These are phyloP conservation scores for Leptodontidium sp. DNA, from an alignment of 2,329 filamentous ascomycete genomes.

Conservation along the genomic window DNA sequence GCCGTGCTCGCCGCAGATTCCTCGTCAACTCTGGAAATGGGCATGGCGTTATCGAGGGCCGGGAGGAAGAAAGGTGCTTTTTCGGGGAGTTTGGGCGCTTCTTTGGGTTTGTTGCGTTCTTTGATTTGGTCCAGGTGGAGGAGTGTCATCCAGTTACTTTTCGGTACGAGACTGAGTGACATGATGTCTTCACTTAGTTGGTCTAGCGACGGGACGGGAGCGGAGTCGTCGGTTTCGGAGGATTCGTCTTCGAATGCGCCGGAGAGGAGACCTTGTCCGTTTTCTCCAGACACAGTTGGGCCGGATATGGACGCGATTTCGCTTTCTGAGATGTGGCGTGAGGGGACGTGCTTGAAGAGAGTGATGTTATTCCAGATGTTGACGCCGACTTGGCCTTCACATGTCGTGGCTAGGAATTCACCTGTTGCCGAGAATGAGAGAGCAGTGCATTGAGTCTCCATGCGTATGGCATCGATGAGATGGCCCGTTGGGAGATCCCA, in stretches of 20 bases:
- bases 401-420: conserved; percentile 91
- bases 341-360: conserved; percentile 88
- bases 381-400: conserved; percentile 84
- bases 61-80: conserved; percentile 97
- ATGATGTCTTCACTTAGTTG: conserved; percentile 85
- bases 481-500: conserved; percentile 98
- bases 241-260: conserved; percentile 72
- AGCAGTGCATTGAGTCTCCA: conserved; percentile 80
- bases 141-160: conserved; percentile 92
- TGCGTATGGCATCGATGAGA: conserved; percentile 88
- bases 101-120: conserved; percentile 91
- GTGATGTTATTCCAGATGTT: conserved; percentile 95
- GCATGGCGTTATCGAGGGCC: conserved; percentile 57
- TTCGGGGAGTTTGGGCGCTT: conserved; percentile 89
- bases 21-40: conserved; percentile 40
- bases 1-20: conserved; percentile 47
- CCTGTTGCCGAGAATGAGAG: conserved; percentile 89
- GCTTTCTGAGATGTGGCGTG: conserved; percentile 81
- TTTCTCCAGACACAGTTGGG: conserved; percentile 85
- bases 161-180: conserved; percentile 88
- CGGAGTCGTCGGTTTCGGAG: conserved; percentile 59
- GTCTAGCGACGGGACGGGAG: conserved; percentile 68
- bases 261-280: conserved; percentile 77
- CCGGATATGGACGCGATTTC: conserved; percentile 71
- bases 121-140: conserved; percentile 90